These are phyloP conservation scores for Stagonosporopsis tanaceti DNA, from an alignment of 2,329 filamentous ascomycete genomes.

Conservation along the genomic window DNA sequence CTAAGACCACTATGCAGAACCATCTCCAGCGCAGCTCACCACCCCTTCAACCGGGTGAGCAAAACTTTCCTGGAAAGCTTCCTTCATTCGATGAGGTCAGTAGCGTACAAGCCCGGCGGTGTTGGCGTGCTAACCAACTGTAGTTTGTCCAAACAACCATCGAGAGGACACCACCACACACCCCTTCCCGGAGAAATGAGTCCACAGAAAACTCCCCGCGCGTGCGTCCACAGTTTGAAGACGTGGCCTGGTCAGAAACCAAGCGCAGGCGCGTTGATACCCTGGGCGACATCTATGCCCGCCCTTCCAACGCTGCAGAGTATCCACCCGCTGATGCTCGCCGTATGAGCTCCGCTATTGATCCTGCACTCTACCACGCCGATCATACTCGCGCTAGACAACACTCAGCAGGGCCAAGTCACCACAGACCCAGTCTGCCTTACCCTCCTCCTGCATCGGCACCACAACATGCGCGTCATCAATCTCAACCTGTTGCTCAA, in stretches of 20 bases:
- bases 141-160: constrained; percentile 40
- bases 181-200: constrained; percentile 38
- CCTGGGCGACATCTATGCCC: constrained; percentile 32
- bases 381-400: constrained; percentile 13
- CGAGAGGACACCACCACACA: constrained; percentile 46
- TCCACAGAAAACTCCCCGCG: constrained; percentile 41
- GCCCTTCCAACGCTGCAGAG: constrained; percentile 26
- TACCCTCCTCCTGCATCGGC: constrained; percentile 30
- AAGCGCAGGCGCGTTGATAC: constrained; percentile 43
- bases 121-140: constrained; percentile 12
- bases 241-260: constrained; percentile 36
- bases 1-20: constrained; percentile 31
- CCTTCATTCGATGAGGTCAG: constrained; percentile 45
- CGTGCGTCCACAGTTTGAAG: constrained; percentile 39
- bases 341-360: constrained; percentile 32
- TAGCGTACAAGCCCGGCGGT: not conserved
- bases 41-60: constrained; percentile 45
- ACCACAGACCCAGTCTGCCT: constrained; percentile 42
- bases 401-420: constrained; percentile 20
- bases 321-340: constrained; percentile 25
- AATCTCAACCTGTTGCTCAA: constrained; percentile 35
- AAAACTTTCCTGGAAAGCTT: constrained; percentile 33
- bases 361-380: constrained; percentile 29
- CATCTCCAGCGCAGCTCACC: constrained; percentile 42
- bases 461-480: constrained; percentile 36